Conservation (phyloP, 148 eudicot genomes). For the Dianthus caryophyllus region DNA sequence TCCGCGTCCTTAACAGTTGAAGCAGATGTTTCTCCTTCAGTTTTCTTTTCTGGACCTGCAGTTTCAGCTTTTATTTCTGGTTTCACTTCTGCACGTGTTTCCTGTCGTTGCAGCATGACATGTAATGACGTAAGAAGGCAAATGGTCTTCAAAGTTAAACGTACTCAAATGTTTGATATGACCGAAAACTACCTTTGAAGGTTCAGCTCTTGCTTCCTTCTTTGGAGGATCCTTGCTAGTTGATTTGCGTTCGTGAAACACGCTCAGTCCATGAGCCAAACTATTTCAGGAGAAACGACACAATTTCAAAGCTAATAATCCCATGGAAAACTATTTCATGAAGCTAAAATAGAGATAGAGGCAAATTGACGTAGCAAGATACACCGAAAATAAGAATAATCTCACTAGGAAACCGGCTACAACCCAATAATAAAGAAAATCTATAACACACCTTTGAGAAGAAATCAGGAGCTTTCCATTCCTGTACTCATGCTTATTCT, state of each 20-base stretch:
- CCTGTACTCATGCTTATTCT: slow-evolving; percentile 62
- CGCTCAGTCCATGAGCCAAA: slow-evolving; percentile 75
- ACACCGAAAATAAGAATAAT: neutral
- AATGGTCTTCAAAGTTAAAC: neutral
- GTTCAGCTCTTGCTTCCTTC: slow-evolving; percentile 43
- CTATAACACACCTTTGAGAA: slow-evolving; percentile 47
- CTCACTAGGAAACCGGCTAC: neutral
- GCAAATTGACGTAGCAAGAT: neutral
- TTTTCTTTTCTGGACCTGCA: slow-evolving; percentile 36
- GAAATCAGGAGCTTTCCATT: slow-evolving; percentile 85
- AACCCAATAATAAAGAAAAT: neutral
- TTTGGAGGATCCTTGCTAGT: slow-evolving; percentile 39
- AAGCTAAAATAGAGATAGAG: neutral
- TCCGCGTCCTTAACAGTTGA: slow-evolving; percentile 35
- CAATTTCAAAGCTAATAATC: neutral
- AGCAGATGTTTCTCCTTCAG: slow-evolving; percentile 33
- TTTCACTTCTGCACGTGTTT: slow-evolving; percentile 30
- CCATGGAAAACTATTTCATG: neutral
- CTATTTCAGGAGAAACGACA: slow-evolving; percentile 36
- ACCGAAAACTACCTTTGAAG: slow-evolving; percentile 33
- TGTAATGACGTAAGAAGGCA: slow-evolving; percentile 5
- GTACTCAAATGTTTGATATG: neutral
- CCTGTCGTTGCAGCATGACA: slow-evolving; percentile 31
- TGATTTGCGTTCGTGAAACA: slow-evolving; percentile 69
- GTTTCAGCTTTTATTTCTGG: slow-evolving; percentile 44